Evolutionary conservation across 2,329 filamentous ascomycete species (phyloP).

Genomic region (Aspergillus sp.): DNA sequence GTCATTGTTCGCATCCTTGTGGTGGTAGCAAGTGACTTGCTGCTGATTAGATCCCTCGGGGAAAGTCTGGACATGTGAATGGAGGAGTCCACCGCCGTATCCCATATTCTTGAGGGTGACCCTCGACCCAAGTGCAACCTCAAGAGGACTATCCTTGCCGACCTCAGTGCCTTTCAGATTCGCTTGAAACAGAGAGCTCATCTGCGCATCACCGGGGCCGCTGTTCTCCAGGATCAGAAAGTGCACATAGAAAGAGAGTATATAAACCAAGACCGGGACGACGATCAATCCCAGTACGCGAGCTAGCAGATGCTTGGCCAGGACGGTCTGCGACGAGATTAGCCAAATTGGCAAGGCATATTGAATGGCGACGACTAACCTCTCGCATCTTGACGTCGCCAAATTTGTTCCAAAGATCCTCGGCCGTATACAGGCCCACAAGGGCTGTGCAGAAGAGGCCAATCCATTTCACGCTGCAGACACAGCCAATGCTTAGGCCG

Average conservation of each 20-base stretch:
- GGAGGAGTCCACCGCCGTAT: conserved; percentile 89
- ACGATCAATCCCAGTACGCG: conserved; percentile 81
- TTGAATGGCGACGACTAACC: conserved; percentile 37
- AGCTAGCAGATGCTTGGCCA: conserved; percentile 68
- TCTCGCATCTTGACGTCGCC: conserved; percentile 86
- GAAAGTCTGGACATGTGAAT: conserved; percentile 93
- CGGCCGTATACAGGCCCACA: conserved; percentile 88
- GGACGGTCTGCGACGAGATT: conserved; percentile 42
- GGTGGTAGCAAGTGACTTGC: conserved; percentile 97
- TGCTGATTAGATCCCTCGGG: conserved; percentile 90
- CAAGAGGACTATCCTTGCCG: conserved; percentile 85
- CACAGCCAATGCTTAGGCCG: conserved; percentile 90
- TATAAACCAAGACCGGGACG: conserved; percentile 81
- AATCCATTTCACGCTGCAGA: conserved; percentile 97
- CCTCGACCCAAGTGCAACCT: conserved; percentile 79
- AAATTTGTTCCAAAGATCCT: conserved; percentile 98
- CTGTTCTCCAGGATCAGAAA: conserved; percentile 89
- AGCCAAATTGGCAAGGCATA: conserved; percentile 6
- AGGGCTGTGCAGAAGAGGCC: conserved; percentile 91
- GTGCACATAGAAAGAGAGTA: conserved; percentile 90
- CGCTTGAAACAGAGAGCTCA: conserved; percentile 98
- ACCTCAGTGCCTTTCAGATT: conserved; percentile 91
- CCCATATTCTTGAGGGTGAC: conserved; percentile 99
- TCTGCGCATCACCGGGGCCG: conserved; percentile 96
- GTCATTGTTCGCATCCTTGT: conserved; percentile 99